phyloP scores from a whole-genome alignment of 345 rosid species.

The Bruguiera parviflora region DNA sequence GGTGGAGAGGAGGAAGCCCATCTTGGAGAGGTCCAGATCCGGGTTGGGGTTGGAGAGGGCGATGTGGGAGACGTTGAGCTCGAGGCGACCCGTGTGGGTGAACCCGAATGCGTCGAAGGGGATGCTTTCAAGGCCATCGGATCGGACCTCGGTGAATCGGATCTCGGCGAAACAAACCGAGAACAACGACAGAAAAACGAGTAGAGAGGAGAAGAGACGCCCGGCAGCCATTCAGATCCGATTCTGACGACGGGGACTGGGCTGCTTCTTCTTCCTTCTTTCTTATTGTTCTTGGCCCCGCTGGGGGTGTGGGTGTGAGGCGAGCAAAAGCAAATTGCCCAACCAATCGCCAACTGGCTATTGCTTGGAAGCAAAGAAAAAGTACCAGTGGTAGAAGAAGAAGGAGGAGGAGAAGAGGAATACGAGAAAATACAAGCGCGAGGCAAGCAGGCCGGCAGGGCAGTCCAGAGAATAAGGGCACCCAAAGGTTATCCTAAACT shows the following conservation, averaged over 20 bases:
- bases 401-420: not conserved
- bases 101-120: conserved; percentile 87
- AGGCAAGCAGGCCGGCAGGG: too few relatives aligned
- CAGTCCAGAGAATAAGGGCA: too few relatives aligned
- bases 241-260: too few relatives aligned
- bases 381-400: not conserved
- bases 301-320: too few relatives aligned
- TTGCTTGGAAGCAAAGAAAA: too few relatives aligned
- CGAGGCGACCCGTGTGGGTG: conserved; percentile 78
- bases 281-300: too few relatives aligned
- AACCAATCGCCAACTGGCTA: too few relatives aligned
- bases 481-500: too few relatives aligned
- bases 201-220: conserved; percentile 10
- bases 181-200: conserved; percentile 17
- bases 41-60: conserved; percentile 45
- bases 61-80: conserved; percentile 63
- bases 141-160: conserved; percentile 66
- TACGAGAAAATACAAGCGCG: too few relatives aligned
- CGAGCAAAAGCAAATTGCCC: too few relatives aligned
- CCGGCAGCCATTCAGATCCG: too few relatives aligned
- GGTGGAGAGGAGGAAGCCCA: conserved; percentile 96
- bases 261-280: too few relatives aligned
- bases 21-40: conserved; percentile 58
- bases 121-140: conserved; percentile 63
- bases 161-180: conserved; percentile 56